These are phyloP conservation scores for Primulina huaijiensis DNA, from an alignment of 257 asterid genomes.

Conservation along the genomic window DNA sequence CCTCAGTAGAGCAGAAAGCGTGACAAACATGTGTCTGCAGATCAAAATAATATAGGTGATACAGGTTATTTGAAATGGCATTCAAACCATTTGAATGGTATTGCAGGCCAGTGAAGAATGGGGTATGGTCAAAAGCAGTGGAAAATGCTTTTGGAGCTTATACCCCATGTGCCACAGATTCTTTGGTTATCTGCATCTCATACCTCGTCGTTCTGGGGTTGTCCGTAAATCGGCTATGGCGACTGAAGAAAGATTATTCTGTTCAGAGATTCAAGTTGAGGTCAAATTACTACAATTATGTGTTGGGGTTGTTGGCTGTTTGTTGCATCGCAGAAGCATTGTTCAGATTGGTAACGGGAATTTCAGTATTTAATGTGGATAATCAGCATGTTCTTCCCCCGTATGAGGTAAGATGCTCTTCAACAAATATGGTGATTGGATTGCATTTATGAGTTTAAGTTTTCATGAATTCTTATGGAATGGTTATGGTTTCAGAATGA, in stretches of 20 bases:
- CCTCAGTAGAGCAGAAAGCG: slow-evolving; percentile 17
- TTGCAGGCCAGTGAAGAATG: slow-evolving; percentile 72
- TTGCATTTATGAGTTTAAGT: background rate
- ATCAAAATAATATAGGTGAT: slow-evolving; percentile 20
- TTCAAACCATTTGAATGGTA: slow-evolving; percentile 82
- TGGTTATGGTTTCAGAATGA: background rate
- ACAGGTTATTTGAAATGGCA: slow-evolving; percentile 46
- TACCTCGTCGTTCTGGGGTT: slow-evolving; percentile 67
- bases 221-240: slow-evolving; percentile 63
- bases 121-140: slow-evolving; percentile 73
- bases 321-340: slow-evolving; percentile 78
- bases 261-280: slow-evolving; percentile 65
- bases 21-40: slow-evolving; percentile 25
- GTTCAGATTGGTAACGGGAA: slow-evolving; percentile 66
- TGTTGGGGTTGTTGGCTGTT: slow-evolving; percentile 69
- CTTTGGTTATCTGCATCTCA: slow-evolving; percentile 64
- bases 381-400: slow-evolving; percentile 66
- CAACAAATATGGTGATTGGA: background rate
- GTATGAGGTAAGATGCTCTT: slow-evolving; percentile 57
- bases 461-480: background rate
- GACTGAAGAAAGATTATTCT: slow-evolving; percentile 47
- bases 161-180: slow-evolving; percentile 82
- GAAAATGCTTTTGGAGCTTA: slow-evolving; percentile 89
- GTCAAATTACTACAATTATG: slow-evolving; percentile 71
- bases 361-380: slow-evolving; percentile 73